Base-by-base conservation (phyloP, 768 basidiomycete species). In the Leccinellum rugosiceps region DNA sequence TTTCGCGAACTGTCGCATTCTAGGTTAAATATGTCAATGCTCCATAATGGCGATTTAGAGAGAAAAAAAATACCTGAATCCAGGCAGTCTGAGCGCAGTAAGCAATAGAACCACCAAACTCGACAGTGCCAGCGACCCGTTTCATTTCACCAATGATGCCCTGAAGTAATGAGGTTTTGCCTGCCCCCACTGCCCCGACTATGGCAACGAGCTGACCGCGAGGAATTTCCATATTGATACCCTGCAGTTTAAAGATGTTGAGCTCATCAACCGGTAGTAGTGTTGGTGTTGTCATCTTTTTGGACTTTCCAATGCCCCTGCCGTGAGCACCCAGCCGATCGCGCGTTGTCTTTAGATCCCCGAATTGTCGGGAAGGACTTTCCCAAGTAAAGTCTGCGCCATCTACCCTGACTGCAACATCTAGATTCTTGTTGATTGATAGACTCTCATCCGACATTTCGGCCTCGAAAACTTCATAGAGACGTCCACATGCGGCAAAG, bases 41-140 rank as follows among this genome's bases (percentile, higher is more conserved):
- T 11, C 0, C 9, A 28, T 9, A 23, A 48, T 11, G 21, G 35
- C 13, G 23, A 28, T 53, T 23, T 50, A 57, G 3, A 15, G 34
- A 35, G 28, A 35, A 0, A 9, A 28, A 57, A 58, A 60, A 2
- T 57, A 82, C 85, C 72, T 94, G 91, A 57, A 98, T 95, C 93
- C 94, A 97, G 11, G 94, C 88, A 45, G 79, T 86, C 68, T 98
- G 94, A 15, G 87, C 85, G 63, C 90, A 94, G 70, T 94, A 92
- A 1, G 85, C 86, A 10, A 93, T 81, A 10, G 82, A 81, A 0
- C 88, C 91, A 56, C 90, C 87, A 65, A 94, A 90, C 31, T 75
- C 77, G 38, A 91, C 82, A 9, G 73, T 79, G 3, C 92, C 92
- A 13, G 74, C 68, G 1, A 83, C 85, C 61, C 78, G 78, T 57